These are phyloP conservation scores for Rubroshorea leprosula DNA, from an alignment of 345 rosid genomes.

Conservation along the genomic window DNA sequence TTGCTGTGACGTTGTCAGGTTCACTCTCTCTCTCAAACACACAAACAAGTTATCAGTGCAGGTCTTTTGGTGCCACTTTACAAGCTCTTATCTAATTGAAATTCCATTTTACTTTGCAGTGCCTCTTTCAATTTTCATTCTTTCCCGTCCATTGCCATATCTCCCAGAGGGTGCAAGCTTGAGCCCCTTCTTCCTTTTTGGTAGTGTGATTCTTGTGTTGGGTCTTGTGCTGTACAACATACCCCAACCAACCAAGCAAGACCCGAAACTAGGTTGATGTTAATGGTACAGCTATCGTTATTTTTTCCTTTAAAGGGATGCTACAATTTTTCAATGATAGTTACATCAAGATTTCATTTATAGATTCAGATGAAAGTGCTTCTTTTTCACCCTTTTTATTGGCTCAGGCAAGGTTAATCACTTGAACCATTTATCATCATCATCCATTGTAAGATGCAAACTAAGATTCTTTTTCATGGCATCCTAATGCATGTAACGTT, in stretches of 20 bases:
- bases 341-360: too few species aligned
- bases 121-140: constrained; percentile 58
- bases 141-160: constrained; percentile 80
- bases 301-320: too few species aligned
- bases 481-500: too few species aligned
- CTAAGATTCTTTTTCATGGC: too few species aligned
- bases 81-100: neutral
- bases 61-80: neutral
- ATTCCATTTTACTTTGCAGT: constrained; percentile 35
- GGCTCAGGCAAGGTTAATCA: too few species aligned
- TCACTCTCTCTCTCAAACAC: neutral
- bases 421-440: too few species aligned
- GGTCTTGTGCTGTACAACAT: constrained; percentile 70
- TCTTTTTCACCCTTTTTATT: too few species aligned
- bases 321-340: neutral
- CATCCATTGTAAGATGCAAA: too few species aligned
- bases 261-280: constrained; percentile 21
- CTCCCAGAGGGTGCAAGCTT: constrained; percentile 65
- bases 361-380: too few species aligned
- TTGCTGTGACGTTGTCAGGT: constrained; percentile 68
- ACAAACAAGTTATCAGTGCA: neutral
- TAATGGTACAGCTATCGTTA: neutral
- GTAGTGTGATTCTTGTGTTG: constrained; percentile 43
- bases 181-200: constrained; percentile 59
- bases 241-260: constrained; percentile 25